Evolutionary conservation across 2,329 filamentous ascomycete genomes (phyloP), one percentile per base, ranked within the genome.

Genomic region (Aspergillus terreus): DNA sequence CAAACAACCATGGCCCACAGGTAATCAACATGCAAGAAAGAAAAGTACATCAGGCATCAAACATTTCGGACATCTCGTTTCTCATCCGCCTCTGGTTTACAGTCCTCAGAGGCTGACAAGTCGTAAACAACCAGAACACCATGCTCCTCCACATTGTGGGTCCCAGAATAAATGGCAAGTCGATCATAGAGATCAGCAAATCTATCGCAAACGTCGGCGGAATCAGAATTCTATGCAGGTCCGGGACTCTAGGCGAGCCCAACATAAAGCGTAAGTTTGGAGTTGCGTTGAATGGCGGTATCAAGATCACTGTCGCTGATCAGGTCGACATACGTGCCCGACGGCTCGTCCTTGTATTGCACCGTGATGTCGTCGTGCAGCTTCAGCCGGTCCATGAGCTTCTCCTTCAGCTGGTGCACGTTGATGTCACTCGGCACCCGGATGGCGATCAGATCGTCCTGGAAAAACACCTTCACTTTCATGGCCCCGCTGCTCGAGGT

Each of bases 401-500:
- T 95, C 59, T 91, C 86, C 61, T 87, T 86, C 7, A 99, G 79
- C 55, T 90, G 87, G 48, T 82, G 78, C 70, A 86, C 94, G 49
- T 81, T 81, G 62, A 95, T 90, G 49, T 95, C 88, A 1, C 82
- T 81, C 0, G 92, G 87, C 50, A 97, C 90, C 32, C 92, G 86
- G 63, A 99, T 91, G 42, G 94, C 88, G 59, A 96, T 92, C 51
- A 95, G 83, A 60, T 96, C 92, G 54, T 92, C 87, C 58, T 92
- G 88, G 75, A 90, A 96, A 75, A 89, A 94, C 49, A 96, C 87
- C 75, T 97, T 97, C 68, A 97, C 88, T 72, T 96, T 97, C 76
- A 96, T 86, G 3, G 83, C 81, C 6, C 79, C 74, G 44, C 61
- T 61, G 53, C 64, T 68, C 9, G 72, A 72, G 4, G 65, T 60